Conservation (phyloP, 2,329 filamentous ascomycete species). For the Fusarium concolor region DNA sequence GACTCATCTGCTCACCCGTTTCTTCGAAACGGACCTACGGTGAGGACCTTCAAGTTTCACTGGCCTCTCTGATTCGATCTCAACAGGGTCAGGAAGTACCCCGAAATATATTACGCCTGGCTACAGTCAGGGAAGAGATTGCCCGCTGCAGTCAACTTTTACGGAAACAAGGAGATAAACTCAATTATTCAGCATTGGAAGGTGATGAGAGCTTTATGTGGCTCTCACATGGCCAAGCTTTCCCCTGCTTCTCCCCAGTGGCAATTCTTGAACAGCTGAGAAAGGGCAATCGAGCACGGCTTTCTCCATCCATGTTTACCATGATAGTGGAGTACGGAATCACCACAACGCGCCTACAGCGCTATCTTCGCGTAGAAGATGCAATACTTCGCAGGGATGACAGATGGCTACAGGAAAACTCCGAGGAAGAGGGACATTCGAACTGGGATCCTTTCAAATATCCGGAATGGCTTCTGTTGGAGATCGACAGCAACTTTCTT, state of each 20-base stretch:
- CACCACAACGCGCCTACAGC: conserved; percentile 58
- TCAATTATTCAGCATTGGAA: background rate
- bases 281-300: conserved; percentile 19
- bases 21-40: conserved; percentile 31
- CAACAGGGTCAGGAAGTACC: background rate
- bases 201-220: conserved; percentile 45
- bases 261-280: conserved; percentile 62
- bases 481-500: conserved; percentile 72
- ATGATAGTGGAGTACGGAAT: conserved; percentile 60
- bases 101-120: rapidly evolving
- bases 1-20: conserved; percentile 10
- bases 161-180: background rate
- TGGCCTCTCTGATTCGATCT: background rate
- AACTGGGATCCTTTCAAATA: conserved; percentile 65
- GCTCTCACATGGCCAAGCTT: conserved; percentile 57
- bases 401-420: conserved; percentile 55
- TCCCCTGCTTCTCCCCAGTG: conserved; percentile 58
- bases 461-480: conserved; percentile 73
- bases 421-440: conserved; percentile 60
- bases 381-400: conserved; percentile 39
- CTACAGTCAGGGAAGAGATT: background rate
- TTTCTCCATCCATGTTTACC: conserved; percentile 50
- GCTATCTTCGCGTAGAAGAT: conserved; percentile 56
- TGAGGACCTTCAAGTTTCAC: conserved; percentile 26
- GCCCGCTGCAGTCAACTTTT: rapidly evolving